Conservation (phyloP, 2,329 filamentous ascomycete genomes). For the Nemania sp. region DNA sequence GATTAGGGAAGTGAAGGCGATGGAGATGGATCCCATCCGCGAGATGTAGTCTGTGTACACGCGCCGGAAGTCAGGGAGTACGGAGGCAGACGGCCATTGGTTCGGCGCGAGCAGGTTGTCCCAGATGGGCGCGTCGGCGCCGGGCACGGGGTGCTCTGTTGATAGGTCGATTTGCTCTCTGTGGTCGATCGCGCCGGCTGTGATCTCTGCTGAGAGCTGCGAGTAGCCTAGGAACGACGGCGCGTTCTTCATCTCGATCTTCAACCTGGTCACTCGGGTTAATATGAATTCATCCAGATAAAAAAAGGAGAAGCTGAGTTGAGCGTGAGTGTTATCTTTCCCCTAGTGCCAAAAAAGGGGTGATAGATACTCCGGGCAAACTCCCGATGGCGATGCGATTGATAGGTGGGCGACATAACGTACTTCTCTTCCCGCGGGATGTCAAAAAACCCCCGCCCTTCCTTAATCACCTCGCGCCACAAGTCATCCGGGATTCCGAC, state of each 20-base stretch:
- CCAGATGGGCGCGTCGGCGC: slow-evolving; percentile 73
- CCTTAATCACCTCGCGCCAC: slow-evolving; percentile 72
- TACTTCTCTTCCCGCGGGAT: slow-evolving; percentile 81
- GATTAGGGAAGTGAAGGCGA: slow-evolving; percentile 81
- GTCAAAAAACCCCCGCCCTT: slow-evolving; percentile 81
- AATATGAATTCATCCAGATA: slow-evolving; percentile 1
- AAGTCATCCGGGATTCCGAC: slow-evolving; percentile 76
- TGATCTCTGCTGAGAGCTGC: slow-evolving; percentile 74
- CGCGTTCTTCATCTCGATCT: slow-evolving; percentile 80
- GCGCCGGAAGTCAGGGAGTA: slow-evolving; percentile 75
- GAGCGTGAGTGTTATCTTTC: neutral
- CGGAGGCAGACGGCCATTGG: slow-evolving; percentile 78
- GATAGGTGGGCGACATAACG: slow-evolving; percentile 30
- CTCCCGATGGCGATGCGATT: too few relatives aligned
- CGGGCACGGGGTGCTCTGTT: slow-evolving; percentile 77
- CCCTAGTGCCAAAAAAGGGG: neutral
- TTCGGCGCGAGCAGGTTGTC: slow-evolving; percentile 81
- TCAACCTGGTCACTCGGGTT: slow-evolving; percentile 59
- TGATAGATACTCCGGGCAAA: neutral
- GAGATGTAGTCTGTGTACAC: slow-evolving; percentile 81
- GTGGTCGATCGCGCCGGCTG: slow-evolving; percentile 80
- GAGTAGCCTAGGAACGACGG: slow-evolving; percentile 79
- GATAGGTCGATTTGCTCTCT: slow-evolving; percentile 89
- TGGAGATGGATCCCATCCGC: slow-evolving; percentile 78
- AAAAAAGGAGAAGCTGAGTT: neutral